Percentiles rank a stretch among this genome's conserved stretches.
These are phyloP conservation scores for Saccharomycopsis hybrid DNA, from an alignment of 1,139 yeast genomes.

Conservation along the genomic window DNA sequence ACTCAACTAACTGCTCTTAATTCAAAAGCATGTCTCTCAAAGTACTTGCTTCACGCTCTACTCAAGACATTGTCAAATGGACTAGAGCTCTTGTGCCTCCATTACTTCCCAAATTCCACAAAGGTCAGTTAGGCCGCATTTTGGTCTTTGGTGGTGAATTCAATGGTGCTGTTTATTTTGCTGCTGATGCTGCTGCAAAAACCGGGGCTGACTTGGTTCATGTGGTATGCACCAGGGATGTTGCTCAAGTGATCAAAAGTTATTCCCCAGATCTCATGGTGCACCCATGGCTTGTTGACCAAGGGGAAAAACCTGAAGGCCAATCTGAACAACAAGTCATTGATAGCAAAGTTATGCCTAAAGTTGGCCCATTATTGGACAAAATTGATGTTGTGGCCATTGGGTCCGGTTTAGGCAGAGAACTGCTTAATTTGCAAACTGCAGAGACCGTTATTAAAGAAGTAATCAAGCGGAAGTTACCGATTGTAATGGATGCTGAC, in stretches of 20 bases:
- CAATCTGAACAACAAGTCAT: slow-evolving; percentile 26
- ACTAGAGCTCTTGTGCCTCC: slow-evolving; percentile 69
- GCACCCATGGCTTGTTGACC: slow-evolving; percentile 68
- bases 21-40: neutral
- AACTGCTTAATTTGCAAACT: slow-evolving; percentile 56
- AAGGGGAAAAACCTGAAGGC: slow-evolving; percentile 26
- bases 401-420: slow-evolving; percentile 95
- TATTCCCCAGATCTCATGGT: slow-evolving; percentile 95
- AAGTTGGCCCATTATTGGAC: slow-evolving; percentile 46
- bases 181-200: slow-evolving; percentile 77
- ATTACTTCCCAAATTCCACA: slow-evolving; percentile 61
- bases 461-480: slow-evolving; percentile 45
- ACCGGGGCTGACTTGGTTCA: slow-evolving; percentile 89
- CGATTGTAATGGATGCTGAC: slow-evolving; percentile 86
- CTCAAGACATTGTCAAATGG: slow-evolving; percentile 41
- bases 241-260: slow-evolving; percentile 75
- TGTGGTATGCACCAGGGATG: slow-evolving; percentile 70
- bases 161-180: slow-evolving; percentile 94
- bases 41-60: slow-evolving; percentile 23
- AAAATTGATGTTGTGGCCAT: slow-evolving; percentile 77
- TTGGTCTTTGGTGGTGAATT: slow-evolving; percentile 91
- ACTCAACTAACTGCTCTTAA: neutral
- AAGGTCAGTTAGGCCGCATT: slow-evolving; percentile 75
- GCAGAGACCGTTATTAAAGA: slow-evolving; percentile 52
- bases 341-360: slow-evolving; percentile 44